phyloP scores from a whole-genome alignment of 768 basidiomycete genomes.

The Mycena capillaripes region DNA sequence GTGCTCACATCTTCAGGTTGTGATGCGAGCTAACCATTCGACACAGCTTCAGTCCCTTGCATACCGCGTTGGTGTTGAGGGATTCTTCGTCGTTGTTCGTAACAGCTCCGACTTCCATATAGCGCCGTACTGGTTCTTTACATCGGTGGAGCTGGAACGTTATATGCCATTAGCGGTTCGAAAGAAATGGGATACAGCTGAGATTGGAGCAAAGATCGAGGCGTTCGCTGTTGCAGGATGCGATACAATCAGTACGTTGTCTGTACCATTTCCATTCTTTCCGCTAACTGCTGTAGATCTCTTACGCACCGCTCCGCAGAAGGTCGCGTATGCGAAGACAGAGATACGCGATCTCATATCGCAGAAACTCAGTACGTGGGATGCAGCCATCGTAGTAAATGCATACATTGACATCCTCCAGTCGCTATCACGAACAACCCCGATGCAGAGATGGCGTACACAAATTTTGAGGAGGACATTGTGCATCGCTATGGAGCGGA shows the following conservation, averaged over 20 bases:
- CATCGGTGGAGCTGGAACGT: not conserved
- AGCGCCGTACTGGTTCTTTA: not conserved
- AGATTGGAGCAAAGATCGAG: not conserved
- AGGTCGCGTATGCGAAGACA: not conserved
- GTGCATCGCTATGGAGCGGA: constrained; percentile 29
- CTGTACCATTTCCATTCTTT: not conserved
- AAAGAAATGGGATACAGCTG: not conserved
- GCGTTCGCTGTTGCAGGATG: not conserved
- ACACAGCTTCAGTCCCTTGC: not conserved
- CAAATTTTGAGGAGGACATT: constrained; percentile 33
- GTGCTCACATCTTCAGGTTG: no score
- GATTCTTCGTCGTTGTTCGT: not conserved
- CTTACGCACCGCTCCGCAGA: not conserved
- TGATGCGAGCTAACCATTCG: no score
- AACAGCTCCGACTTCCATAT: not conserved
- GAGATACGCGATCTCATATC: not conserved
- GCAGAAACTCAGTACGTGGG: not conserved
- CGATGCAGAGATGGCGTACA: constrained; percentile 37
- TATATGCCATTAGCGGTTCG: not conserved
- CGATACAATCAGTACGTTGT: not conserved
- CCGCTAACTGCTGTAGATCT: not conserved
- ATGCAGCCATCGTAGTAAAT: no score
- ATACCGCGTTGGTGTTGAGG: not conserved
- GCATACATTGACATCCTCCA: not conserved
- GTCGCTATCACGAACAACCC: constrained; percentile 30